Evolutionary conservation across 208 protist genomes (phyloP).

Genomic region (Wallacemonas collosoma): DNA sequence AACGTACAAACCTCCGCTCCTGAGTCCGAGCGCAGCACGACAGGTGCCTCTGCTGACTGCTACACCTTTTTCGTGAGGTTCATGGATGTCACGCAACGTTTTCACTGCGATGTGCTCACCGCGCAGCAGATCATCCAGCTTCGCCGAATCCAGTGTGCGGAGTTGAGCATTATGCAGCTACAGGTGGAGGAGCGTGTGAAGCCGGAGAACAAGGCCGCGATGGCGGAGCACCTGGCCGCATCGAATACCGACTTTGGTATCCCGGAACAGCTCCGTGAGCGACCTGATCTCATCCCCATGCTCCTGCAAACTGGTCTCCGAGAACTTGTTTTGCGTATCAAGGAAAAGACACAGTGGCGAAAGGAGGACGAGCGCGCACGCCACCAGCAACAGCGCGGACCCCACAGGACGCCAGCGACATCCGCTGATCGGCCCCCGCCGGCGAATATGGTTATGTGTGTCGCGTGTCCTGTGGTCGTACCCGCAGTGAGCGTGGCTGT

Average conservation of each 20-base stretch:
- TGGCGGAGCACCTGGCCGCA: constrained; percentile 31
- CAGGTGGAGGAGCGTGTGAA: constrained; percentile 48
- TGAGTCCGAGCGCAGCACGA: too few relatives aligned
- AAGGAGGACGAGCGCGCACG: not conserved
- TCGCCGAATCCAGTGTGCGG: constrained; percentile 69
- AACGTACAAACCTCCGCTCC: too few relatives aligned
- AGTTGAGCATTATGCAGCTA: constrained; percentile 58
- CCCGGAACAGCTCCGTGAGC: constrained; percentile 31
- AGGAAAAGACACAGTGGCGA: constrained; percentile 3
- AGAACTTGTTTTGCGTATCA: constrained; percentile 44
- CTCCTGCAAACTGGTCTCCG: constrained; percentile 55
- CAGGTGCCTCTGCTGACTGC: not conserved
- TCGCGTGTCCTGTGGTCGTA: not conserved
- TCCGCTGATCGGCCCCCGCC: not conserved
- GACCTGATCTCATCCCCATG: constrained; percentile 42
- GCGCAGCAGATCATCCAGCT: constrained; percentile 70
- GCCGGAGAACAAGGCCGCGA: constrained; percentile 34
- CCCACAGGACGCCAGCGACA: constrained; percentile 30
- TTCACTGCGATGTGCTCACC: constrained; percentile 56
- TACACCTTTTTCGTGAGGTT: constrained; percentile 44
- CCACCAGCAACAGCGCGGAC: not conserved
- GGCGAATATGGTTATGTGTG: not conserved
- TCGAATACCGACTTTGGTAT: constrained; percentile 75
- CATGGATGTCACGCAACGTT: constrained; percentile 45
- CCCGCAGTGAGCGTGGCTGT: constrained; percentile 4